These are phyloP conservation scores for Piedraia hortae DNA, from an alignment of 2,329 filamentous ascomycete species.

Conservation along the genomic window DNA sequence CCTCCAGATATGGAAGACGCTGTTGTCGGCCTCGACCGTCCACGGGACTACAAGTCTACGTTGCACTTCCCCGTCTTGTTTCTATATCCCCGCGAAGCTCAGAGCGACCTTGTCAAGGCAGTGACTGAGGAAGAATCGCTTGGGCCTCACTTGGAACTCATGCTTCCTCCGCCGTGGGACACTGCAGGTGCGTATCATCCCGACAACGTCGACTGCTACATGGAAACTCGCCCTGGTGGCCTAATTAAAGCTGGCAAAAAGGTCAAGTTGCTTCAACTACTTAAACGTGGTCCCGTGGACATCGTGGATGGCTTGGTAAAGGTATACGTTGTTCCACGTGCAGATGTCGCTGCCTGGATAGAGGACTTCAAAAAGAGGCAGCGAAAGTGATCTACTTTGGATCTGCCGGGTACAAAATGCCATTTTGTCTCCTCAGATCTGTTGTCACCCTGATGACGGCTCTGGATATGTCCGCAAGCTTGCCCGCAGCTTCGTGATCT, in stretches of 20 bases:
- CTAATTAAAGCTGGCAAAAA: slow-evolving; percentile 79
- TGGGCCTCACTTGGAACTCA: slow-evolving; percentile 52
- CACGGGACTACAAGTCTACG: slow-evolving; percentile 41
- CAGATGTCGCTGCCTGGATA: slow-evolving; percentile 46
- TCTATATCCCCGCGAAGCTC: slow-evolving; percentile 54
- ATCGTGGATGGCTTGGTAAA: slow-evolving; percentile 63
- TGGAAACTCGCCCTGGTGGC: slow-evolving; percentile 56
- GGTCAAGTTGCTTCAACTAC: slow-evolving; percentile 43
- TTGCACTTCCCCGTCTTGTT: slow-evolving; percentile 56
- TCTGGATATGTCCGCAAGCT: slow-evolving; percentile 16
- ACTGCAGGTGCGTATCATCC: slow-evolving; percentile 33
- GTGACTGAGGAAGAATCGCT: slow-evolving; percentile 55
- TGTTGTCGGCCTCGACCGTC: slow-evolving; percentile 38
- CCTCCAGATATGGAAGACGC: slow-evolving; percentile 79
- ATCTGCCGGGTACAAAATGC: slow-evolving; percentile 17
- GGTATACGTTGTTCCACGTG: slow-evolving; percentile 56
- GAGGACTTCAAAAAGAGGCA: slow-evolving; percentile 56
- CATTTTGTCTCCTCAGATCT: slow-evolving; percentile 18
- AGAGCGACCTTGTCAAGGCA: slow-evolving; percentile 76
- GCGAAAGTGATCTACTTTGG: slow-evolving; percentile 3
- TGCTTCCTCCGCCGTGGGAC: slow-evolving; percentile 81
- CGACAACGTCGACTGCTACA: slow-evolving; percentile 53
- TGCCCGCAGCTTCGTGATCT: slow-evolving; percentile 14
- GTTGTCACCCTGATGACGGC: slow-evolving; percentile 18
- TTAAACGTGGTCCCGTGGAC: slow-evolving; percentile 53